phyloP scores from a whole-genome alignment of 176 grass and related monocot genomes.

The Aegilops sharonensis region DNA sequence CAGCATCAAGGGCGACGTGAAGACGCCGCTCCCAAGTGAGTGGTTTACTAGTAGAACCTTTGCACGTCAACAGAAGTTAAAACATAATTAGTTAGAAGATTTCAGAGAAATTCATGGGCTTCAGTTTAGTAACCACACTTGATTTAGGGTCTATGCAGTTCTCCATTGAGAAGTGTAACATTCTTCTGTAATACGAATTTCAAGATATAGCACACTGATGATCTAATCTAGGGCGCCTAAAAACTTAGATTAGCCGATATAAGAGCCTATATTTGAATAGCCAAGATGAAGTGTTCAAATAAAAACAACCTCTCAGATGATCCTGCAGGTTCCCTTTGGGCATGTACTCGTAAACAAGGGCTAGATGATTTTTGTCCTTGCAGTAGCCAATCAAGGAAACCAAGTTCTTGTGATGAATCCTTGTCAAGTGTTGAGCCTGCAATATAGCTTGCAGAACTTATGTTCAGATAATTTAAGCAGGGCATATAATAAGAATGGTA shows the following conservation, averaged over 20 bases:
- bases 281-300: not conserved
- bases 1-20: slow-evolving; percentile 45
- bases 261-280: not conserved
- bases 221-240: not conserved
- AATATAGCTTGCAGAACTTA: slow-evolving; percentile 4
- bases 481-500: not conserved
- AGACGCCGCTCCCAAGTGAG: slow-evolving; percentile 48
- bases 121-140: not conserved
- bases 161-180: not conserved
- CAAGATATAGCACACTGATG: not conserved
- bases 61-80: not conserved
- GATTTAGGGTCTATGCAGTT: not conserved
- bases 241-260: not conserved
- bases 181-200: not conserved
- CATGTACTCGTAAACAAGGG: slow-evolving; percentile 52
- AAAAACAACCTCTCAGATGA: slow-evolving; percentile 45
- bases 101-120: not conserved
- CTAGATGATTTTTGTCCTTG: slow-evolving; percentile 42
- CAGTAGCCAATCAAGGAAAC: slow-evolving; percentile 71
- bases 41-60: not conserved
- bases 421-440: slow-evolving; percentile 51
- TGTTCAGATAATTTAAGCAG: not conserved
- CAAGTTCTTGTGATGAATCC: slow-evolving; percentile 70
- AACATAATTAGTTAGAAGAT: slow-evolving; percentile 20
- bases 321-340: slow-evolving; percentile 34